These are phyloP conservation scores for Thamnidium elegans DNA, from an alignment of 192 early-diverging fungal genomes.

Conservation along the genomic window DNA sequence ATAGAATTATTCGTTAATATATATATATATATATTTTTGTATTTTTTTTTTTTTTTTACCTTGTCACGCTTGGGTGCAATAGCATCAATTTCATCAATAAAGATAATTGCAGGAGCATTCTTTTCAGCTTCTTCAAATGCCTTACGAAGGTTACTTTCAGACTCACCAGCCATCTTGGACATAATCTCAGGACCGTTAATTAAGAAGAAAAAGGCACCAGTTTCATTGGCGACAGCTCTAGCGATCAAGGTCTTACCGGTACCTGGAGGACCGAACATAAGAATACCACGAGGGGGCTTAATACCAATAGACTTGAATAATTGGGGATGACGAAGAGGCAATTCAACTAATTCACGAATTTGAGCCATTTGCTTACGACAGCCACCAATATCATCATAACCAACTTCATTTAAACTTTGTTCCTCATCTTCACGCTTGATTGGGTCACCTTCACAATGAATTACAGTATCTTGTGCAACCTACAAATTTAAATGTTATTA, in stretches of 20 bases:
- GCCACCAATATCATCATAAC: conserved; percentile 99
- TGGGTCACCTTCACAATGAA: conserved; percentile 97
- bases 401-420: conserved; percentile 85
- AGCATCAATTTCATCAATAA: conserved; percentile 98
- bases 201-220: conserved; percentile 98
- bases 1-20: background rate
- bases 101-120: conserved; percentile 95
- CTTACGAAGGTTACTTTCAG: conserved; percentile 96
- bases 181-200: conserved; percentile 99
- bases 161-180: conserved; percentile 99
- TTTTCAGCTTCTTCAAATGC: conserved; percentile 99
- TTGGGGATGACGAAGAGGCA: conserved; percentile 98
- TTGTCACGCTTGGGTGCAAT: conserved; percentile 90
- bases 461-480: conserved; percentile 96
- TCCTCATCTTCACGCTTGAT: conserved; percentile 99
- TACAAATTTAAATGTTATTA: conserved; percentile 23
- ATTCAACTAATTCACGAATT: conserved; percentile 97
- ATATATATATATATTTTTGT: background rate
- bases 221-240: conserved; percentile 98
- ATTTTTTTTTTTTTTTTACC: conserved; percentile 23
- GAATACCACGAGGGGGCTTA: conserved; percentile 96
- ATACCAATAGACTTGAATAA: conserved; percentile 99
- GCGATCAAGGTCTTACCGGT: conserved; percentile 99
- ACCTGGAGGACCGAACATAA: conserved; percentile 98
- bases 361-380: conserved; percentile 98